Percentiles rank a stretch among this genome's conserved stretches.
Evolutionary conservation across 495 filamentous ascomycete species (phyloP).

Genomic region (Neurospora sp.): DNA sequence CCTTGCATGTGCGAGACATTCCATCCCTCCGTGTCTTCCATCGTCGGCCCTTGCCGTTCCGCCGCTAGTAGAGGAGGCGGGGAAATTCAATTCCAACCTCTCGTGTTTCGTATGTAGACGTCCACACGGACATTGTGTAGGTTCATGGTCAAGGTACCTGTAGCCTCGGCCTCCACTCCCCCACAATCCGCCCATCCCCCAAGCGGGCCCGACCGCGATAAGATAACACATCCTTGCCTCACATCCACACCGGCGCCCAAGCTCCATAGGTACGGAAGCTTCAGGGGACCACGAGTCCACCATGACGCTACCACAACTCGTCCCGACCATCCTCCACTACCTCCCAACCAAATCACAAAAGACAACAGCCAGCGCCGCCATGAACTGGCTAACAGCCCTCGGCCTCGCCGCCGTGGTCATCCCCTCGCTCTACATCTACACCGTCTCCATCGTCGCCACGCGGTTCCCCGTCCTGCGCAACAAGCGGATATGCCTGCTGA

Average conservation of each 20-base stretch:
- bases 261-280: background rate
- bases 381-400: slow-evolving; percentile 21
- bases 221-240: background rate
- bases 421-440: slow-evolving; percentile 54
- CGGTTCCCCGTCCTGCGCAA: slow-evolving; percentile 61
- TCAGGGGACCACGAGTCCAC: background rate
- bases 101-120: background rate
- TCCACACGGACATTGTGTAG: background rate
- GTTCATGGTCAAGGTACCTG: background rate
- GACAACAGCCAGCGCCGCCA: background rate
- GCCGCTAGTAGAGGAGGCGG: background rate
- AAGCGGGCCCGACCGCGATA: background rate
- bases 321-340: background rate
- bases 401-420: slow-evolving; percentile 45
- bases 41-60: background rate
- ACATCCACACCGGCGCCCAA: background rate
- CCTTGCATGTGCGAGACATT: background rate
- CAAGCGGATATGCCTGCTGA: slow-evolving; percentile 80
- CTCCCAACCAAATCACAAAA: too few relatives aligned
- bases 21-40: background rate
- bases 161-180: background rate
- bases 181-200: background rate
- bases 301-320: background rate
- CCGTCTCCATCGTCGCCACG: slow-evolving; percentile 38
- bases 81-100: background rate